Conservation (phyloP, 257 asterid genomes). For the Solanum ahanhuiri region DNA sequence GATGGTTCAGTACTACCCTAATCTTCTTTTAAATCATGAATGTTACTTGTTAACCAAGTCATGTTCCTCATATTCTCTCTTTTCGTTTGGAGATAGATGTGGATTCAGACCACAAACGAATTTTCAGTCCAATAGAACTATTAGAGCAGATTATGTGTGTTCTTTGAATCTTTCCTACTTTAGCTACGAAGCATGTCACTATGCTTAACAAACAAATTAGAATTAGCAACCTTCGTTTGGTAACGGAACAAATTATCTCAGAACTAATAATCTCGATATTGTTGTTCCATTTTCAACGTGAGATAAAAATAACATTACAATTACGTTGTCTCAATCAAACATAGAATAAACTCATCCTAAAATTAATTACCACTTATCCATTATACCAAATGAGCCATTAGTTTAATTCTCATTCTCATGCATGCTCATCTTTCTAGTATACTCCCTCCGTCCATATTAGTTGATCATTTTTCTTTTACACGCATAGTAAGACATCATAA, state of each 20-base stretch:
- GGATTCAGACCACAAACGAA: neutral
- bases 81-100: neutral
- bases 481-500: neutral
- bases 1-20: neutral
- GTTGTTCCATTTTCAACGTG: neutral
- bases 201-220: neutral
- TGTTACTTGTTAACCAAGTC: neutral
- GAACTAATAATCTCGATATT: neutral
- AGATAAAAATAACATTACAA: too few relatives aligned
- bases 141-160: neutral
- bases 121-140: neutral
- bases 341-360: neutral
- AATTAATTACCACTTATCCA: neutral
- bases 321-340: neutral
- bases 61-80: neutral
- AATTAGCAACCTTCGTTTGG: neutral
- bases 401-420: neutral
- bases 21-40: neutral
- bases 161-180: neutral
- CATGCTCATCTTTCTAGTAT: neutral
- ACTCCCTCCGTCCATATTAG: neutral
- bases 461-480: neutral
- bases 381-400: neutral
- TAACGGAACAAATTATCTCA: neutral
- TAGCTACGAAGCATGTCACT: neutral